Evolutionary conservation across 805 yeast genomes (phyloP).

Genomic region (Debaryomyces castellii): DNA sequence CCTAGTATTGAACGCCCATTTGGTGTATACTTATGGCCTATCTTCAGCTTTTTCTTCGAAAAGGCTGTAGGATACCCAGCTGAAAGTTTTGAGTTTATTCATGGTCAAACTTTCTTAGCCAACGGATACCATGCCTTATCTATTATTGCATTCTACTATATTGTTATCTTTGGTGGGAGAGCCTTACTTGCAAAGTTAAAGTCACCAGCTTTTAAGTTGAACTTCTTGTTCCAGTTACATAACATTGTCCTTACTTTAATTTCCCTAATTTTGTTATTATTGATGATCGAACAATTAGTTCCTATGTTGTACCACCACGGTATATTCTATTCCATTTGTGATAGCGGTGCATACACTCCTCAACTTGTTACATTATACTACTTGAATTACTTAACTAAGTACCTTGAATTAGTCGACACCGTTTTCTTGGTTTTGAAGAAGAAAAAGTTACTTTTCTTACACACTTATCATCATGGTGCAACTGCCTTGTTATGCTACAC

Average conservation of each 20-base stretch:
- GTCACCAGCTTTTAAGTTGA: conserved; percentile 69
- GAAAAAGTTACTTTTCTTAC: conserved; percentile 89
- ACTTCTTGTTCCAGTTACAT: conserved; percentile 78
- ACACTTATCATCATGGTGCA: conserved; percentile 97
- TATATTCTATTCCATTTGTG: conserved; percentile 79
- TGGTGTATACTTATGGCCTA: conserved; percentile 66
- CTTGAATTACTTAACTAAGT: conserved; percentile 88
- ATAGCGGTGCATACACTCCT: conserved; percentile 76
- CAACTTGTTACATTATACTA: conserved; percentile 82
- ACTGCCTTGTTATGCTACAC: conserved; percentile 93
- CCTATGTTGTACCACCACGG: conserved; percentile 80
- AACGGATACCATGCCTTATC: conserved; percentile 55
- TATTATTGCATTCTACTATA: conserved; percentile 41
- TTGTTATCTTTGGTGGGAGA: conserved; percentile 68
- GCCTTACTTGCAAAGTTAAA: conserved; percentile 49
- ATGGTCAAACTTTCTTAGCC: conserved; percentile 66
- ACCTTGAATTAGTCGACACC: conserved; percentile 86
- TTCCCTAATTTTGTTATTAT: conserved; percentile 63
- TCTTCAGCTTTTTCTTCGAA: conserved; percentile 52
- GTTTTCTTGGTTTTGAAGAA: conserved; percentile 86
- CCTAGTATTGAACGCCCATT: conserved; percentile 49
- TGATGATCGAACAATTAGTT: conserved; percentile 79
- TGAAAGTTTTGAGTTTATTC: conserved; percentile 63
- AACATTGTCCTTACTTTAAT: conserved; percentile 71
- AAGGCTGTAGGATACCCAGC: conserved; percentile 55